Percentiles rank a stretch among this genome's conserved stretches.
Conservation (phyloP, 1,284 basidiomycete species). For the Termitomyces sp. region DNA sequence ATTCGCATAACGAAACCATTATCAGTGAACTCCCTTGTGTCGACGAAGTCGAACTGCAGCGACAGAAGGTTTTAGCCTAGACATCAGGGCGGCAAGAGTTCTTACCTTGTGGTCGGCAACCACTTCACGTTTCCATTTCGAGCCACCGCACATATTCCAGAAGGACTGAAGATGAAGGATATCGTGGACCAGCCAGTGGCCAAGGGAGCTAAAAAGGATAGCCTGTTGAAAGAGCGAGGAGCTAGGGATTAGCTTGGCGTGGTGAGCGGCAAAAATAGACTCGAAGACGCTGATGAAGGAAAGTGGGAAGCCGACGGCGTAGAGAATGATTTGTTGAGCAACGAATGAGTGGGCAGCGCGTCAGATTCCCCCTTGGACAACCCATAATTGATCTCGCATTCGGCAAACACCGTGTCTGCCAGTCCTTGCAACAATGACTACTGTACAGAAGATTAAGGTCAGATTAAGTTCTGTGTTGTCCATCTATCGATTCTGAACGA, state of each 20-base stretch:
- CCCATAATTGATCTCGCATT: constrained; percentile 17
- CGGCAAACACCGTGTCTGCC: constrained; percentile 32
- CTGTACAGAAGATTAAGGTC: constrained; percentile 87
- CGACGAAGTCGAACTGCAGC: constrained; percentile 91
- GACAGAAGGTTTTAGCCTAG: background rate
- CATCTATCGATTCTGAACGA: constrained; percentile 10
- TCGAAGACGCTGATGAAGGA: constrained; percentile 3
- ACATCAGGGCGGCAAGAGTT: background rate
- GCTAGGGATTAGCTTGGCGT: constrained; percentile 23
- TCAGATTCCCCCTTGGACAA: constrained; percentile 5
- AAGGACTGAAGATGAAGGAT: constrained; percentile 3
- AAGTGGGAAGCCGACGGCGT: constrained; percentile 12
- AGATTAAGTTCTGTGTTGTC: constrained; percentile 20
- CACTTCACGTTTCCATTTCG: constrained; percentile 94
- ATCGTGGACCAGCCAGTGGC: constrained; percentile 59
- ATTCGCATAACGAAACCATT: constrained; percentile 82
- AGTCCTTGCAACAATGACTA: constrained; percentile 59
- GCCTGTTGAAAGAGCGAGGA: constrained; percentile 25
- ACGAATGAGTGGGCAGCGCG: background rate
- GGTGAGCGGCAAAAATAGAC: constrained; percentile 5
- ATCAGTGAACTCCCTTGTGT: constrained; percentile 88
- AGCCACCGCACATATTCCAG: constrained; percentile 57
- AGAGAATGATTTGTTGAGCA: constrained; percentile 9
- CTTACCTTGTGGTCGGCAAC: constrained; percentile 95
- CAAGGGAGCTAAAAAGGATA: constrained; percentile 35